A percentile compares a stretch with the other conserved stretches of the same genome.
phyloP scores from a whole-genome alignment of 2,329 filamentous ascomycete species.

The Calonectria leucothoes region DNA sequence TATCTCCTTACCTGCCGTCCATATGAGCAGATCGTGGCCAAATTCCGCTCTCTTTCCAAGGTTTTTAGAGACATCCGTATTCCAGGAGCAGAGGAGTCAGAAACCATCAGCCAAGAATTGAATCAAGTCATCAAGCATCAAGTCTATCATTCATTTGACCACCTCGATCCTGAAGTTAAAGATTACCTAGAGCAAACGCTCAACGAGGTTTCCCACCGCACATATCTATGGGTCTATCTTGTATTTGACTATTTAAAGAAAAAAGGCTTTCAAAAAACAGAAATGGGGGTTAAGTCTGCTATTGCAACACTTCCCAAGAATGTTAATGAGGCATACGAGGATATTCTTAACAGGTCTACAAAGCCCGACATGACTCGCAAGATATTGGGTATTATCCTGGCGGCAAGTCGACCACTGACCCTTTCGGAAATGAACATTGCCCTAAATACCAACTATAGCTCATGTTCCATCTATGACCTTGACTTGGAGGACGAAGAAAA shows the following conservation, averaged over 20 bases:
- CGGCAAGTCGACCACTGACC: conserved; percentile 39
- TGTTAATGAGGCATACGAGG: conserved; percentile 45
- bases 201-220: conserved; percentile 42
- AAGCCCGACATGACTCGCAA: conserved; percentile 29
- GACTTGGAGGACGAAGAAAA: conserved; percentile 35
- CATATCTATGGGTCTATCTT: conserved; percentile 53
- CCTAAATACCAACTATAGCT: conserved; percentile 28
- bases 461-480: conserved; percentile 23
- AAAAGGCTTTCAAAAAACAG: conserved; percentile 35
- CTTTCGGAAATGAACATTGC: conserved; percentile 46
- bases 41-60: conserved; percentile 34
- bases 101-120: conserved; percentile 49
- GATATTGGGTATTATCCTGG: conserved; percentile 41
- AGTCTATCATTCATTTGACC: conserved; percentile 32
- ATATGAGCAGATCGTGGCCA: conserved; percentile 42
- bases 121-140: conserved; percentile 47
- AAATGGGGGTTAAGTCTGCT: conserved; percentile 26
- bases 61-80: conserved; percentile 47
- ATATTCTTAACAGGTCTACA: conserved; percentile 38
- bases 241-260: conserved; percentile 46
- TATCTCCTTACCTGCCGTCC: conserved; percentile 51
- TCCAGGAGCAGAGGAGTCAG: conserved; percentile 51
- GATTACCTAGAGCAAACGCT: not conserved
- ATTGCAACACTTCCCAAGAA: conserved; percentile 41
- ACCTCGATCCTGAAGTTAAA: not conserved